Percentiles rank a stretch among this genome's conserved stretches.
phyloP scores from a whole-genome alignment of 2,329 filamentous ascomycete species.

The Colletotrichum higginsianum region DNA sequence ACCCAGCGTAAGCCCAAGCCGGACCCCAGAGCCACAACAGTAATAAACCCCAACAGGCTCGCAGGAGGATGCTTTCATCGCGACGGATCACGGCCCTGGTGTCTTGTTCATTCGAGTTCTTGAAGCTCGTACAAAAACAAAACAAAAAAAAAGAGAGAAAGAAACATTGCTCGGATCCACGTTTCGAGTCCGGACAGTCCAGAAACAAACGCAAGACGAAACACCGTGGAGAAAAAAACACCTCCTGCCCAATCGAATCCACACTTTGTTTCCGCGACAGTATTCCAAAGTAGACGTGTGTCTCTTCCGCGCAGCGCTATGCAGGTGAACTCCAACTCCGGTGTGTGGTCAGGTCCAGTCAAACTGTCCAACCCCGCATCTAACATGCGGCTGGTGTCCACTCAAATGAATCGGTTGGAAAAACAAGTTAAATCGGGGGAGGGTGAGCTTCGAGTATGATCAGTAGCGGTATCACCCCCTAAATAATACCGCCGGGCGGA shows the following conservation, averaged over 20 bases:
- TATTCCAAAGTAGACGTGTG: slow-evolving; percentile 39
- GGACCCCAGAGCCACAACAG: slow-evolving; percentile 1
- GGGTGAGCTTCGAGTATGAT: slow-evolving; percentile 33
- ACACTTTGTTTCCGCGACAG: slow-evolving; percentile 35
- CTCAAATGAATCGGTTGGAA: slow-evolving; percentile 19
- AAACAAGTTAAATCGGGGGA: slow-evolving; percentile 35
- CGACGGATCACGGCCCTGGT: slow-evolving; percentile 11
- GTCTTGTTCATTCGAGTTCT: slow-evolving; percentile 22
- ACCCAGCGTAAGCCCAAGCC: slow-evolving; percentile 36
- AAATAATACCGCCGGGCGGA: slow-evolving; percentile 74
- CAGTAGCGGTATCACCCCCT: slow-evolving; percentile 40
- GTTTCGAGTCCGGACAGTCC: slow-evolving; percentile 35
- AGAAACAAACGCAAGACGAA: slow-evolving; percentile 40
- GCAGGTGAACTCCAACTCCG: slow-evolving; percentile 42
- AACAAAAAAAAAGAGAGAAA: slow-evolving; percentile 11
- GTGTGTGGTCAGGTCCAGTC: slow-evolving; percentile 36
- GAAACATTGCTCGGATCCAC: slow-evolving; percentile 34
- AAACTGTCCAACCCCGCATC: slow-evolving; percentile 30
- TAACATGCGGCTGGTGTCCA: slow-evolving; percentile 22
- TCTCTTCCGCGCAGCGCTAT: slow-evolving; percentile 41
- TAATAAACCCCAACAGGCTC: slow-evolving; percentile 14
- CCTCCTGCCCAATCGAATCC: slow-evolving; percentile 31
- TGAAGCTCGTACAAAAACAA: slow-evolving; percentile 23
- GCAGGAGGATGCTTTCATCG: slow-evolving; percentile 10
- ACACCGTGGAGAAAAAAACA: slow-evolving; percentile 30